These are phyloP conservation scores for Lactarius evosmus DNA, from an alignment of 768 basidiomycete species.

Conservation along the genomic window DNA sequence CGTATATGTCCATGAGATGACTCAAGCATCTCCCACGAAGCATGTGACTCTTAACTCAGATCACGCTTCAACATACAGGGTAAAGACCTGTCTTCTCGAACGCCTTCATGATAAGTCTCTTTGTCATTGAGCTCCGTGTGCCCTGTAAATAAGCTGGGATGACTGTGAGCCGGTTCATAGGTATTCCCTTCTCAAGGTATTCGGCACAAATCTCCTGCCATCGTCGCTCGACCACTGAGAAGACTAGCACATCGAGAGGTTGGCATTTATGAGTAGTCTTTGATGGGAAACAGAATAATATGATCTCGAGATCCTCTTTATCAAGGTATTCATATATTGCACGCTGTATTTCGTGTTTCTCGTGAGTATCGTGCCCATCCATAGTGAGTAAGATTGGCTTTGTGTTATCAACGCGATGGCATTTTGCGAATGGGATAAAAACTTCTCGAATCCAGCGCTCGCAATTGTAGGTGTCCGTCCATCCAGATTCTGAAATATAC, in stretches of 20 bases:
- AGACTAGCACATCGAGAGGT: not conserved
- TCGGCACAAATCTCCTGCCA: not conserved
- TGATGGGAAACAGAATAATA: not conserved
- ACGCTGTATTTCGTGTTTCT: not conserved
- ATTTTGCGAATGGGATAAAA: not conserved
- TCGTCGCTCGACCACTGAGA: not conserved
- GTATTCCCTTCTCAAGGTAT: not conserved
- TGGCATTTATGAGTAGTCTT: not conserved
- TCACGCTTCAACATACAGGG: too few relatives aligned
- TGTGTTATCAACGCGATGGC: not conserved
- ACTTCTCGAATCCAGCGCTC: not conserved
- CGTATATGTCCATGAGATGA: too few relatives aligned
- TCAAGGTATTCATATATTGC: not conserved
- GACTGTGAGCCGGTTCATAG: not conserved
- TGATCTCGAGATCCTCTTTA: not conserved
- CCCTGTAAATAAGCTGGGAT: not conserved
- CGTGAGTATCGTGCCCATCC: not conserved
- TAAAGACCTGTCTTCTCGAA: not conserved
- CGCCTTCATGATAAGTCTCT: not conserved
- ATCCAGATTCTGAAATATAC: not conserved
- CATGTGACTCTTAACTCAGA: too few relatives aligned
- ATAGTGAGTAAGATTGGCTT: not conserved
- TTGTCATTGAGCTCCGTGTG: rapidly evolving
- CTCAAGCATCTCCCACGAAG: too few relatives aligned
- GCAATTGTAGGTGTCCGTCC: not conserved